Percentiles rank a stretch among this genome's conserved stretches.
These are phyloP conservation scores for Verbena officinalis DNA, from an alignment of 257 asterid genomes.

Conservation along the genomic window DNA sequence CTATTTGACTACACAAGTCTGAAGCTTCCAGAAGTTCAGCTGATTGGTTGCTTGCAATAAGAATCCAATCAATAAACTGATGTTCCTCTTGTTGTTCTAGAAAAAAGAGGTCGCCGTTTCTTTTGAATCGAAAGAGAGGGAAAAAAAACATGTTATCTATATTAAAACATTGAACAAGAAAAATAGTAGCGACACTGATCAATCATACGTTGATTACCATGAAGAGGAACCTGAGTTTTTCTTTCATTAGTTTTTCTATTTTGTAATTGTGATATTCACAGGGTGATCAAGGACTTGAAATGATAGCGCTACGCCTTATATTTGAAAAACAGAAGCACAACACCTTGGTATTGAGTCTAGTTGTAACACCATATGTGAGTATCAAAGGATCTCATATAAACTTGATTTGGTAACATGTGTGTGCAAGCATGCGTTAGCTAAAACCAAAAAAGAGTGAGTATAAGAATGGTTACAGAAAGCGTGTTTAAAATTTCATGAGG, in stretches of 20 bases:
- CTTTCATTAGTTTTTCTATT: no score
- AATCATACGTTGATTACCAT: not conserved
- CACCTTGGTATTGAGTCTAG: not conserved
- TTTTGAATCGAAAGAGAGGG: not conserved
- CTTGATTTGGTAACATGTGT: constrained; percentile 11
- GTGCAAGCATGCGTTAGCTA: not conserved
- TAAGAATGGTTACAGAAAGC: constrained; percentile 9
- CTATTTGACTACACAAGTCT: constrained; percentile 4
- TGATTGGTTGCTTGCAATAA: constrained; percentile 12
- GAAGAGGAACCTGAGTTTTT: constrained; percentile 9
- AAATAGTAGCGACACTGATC: constrained; percentile 24
- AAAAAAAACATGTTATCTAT: constrained; percentile 1
- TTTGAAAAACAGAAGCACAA: not conserved
- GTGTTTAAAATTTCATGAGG: constrained; percentile 12
- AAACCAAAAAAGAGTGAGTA: not conserved
- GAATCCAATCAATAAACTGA: constrained; percentile 13
- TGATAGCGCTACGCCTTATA: not conserved
- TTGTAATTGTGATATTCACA: not conserved
- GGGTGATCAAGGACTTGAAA: constrained; percentile 8
- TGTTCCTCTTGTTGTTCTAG: constrained; percentile 2
- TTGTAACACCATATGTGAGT: not conserved
- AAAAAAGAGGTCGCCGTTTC: not conserved
- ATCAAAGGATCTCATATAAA: not conserved
- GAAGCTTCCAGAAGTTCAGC: constrained; percentile 6
- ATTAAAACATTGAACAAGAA: not conserved